Evolutionary conservation across 306 rosid genomes (phyloP), one percentile per base, ranked within the genome.

Genomic region (Hylodesmum podocarpum): DNA sequence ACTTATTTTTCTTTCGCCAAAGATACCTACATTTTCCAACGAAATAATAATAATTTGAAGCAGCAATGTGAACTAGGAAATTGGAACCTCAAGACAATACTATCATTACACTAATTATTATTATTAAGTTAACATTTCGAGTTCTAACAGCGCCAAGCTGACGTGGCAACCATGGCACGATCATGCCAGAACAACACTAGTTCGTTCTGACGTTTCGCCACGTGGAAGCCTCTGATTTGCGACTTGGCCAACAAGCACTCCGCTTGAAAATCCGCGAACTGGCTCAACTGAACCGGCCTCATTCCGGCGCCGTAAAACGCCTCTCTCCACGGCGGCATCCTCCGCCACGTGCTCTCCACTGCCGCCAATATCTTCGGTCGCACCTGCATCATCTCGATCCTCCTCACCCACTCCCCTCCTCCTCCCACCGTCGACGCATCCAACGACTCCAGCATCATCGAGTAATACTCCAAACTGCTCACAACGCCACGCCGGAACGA

Each of bases 211-310:
- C 91, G 90, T 66, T 86, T 93, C 3, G 83, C 93, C 86, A 91
- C 92, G 66, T 89, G 96, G 86, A 93, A 93, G 0, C 97, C 98
- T 59, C 89, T 84, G 13, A 93, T 90, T 66, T 85, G 97, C 3
- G 90, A 83, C 82, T 87, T 86, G 0, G 86, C 91, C 80, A 93
- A 72, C 84, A 93, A 59, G 55, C 89, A 89, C 77, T 93, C 86
- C 8, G 98, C 98, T 80, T 93, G 98, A 77, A 88, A 89, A 59
- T 89, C 96, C 4, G 96, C 96, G 37, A 91, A 91, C 82, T 84
- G 96, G 51, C 98, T 93, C n/a, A 91, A 80, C 82, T 85, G 92
- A 14, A 88, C 92, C 3, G 92, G 86, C 85, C 89, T 81, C 97
- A 93, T 84, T 46, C 98, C 98, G 3, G 90, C 93, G 2, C 88